phyloP scores from a whole-genome alignment of 2,329 filamentous ascomycete genomes.

The Fusarium sterilihyphosum region DNA sequence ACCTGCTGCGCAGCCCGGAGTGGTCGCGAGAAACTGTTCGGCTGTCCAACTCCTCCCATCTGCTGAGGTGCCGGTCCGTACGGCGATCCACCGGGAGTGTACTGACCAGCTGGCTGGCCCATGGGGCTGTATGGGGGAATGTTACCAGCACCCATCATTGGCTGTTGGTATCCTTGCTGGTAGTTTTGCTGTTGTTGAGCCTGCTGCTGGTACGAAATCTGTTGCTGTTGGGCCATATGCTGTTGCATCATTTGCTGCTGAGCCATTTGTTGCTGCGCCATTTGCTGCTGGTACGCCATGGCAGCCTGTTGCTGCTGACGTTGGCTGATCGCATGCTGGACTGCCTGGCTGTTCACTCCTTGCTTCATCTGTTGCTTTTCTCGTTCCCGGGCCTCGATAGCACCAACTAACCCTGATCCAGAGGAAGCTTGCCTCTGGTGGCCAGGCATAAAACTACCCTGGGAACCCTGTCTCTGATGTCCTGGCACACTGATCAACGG shows the following conservation, averaged over 20 bases:
- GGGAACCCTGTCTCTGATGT: constrained; percentile 59
- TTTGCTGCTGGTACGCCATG: constrained; percentile 52
- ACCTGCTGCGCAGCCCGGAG: constrained; percentile 45
- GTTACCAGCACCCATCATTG: constrained; percentile 40
- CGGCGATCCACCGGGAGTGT: constrained; percentile 29
- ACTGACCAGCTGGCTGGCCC: constrained; percentile 35
- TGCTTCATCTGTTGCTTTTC: constrained; percentile 78
- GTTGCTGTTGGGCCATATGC: constrained; percentile 44
- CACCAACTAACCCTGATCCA: constrained; percentile 75
- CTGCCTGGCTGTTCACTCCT: constrained; percentile 61
- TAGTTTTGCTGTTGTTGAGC: constrained; percentile 48
- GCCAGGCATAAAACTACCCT: constrained; percentile 66
- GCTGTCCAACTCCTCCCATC: constrained; percentile 28
- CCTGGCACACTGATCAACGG: constrained; percentile 76
- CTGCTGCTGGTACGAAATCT: constrained; percentile 59
- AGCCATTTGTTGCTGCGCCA: constrained; percentile 57
- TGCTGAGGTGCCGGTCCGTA: constrained; percentile 40
- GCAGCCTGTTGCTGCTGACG: constrained; percentile 32
- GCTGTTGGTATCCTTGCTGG: constrained; percentile 37
- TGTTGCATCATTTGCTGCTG: constrained; percentile 41
- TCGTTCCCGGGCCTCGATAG: constrained; percentile 81
- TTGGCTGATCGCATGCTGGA: constrained; percentile 37
- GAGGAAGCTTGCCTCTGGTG: constrained; percentile 60
- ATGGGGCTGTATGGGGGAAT: constrained; percentile 41
- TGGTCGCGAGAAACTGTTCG: constrained; percentile 48